Base-by-base conservation (phyloP, 2,329 filamentous ascomycete species). In the Sporothrix pallida region DNA sequence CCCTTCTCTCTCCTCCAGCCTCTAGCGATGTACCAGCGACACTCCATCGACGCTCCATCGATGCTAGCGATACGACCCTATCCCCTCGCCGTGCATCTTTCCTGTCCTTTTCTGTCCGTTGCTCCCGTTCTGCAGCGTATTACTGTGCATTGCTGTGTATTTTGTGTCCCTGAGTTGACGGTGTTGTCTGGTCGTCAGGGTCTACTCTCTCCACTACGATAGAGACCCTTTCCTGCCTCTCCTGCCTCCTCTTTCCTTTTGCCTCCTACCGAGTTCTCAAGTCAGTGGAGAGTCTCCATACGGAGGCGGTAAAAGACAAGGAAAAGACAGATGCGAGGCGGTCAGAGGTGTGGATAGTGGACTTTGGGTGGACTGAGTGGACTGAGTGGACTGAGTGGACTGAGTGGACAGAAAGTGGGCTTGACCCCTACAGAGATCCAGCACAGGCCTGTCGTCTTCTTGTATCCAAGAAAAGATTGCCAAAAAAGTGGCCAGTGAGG, bases 51-150 rank as follows among this genome's bases (percentile, higher is more conserved):
- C 23, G 3, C 23, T 26, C 23, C 23, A 26, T 26, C 23, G 23
- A 26, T 46, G 37, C 37, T 65, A 31, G 44, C 65, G 65, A 68
- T 68, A 23, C 46, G 15, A 68, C 65, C 23, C 63, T 68, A 68
- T 50, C 63, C 60, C 60, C 44, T 50, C 13, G 63, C 44, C 63
- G 13, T 67, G 42, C 62, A 67, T 6, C 15, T 12, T 23, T 20
- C 9, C 6, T 10, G 17, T 46, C 60, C 37, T n/a, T 46, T 20
- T 15, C 44, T 20, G 17, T 37, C 37, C 42, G 15, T 65, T 46
- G n/a, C 9, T 48, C 8, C n/a, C 37, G n/a, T 26, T 8, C 42
- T 67, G 42, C 62, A 26, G 42, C 42, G 65, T 68, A 68, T n/a
- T 68, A 26, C 23, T 26, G 23, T 26, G 23, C 23, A 26, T 26